Evolutionary conservation across 2,329 filamentous ascomycete species (phyloP).

Genomic region (Cadophora sp.): DNA sequence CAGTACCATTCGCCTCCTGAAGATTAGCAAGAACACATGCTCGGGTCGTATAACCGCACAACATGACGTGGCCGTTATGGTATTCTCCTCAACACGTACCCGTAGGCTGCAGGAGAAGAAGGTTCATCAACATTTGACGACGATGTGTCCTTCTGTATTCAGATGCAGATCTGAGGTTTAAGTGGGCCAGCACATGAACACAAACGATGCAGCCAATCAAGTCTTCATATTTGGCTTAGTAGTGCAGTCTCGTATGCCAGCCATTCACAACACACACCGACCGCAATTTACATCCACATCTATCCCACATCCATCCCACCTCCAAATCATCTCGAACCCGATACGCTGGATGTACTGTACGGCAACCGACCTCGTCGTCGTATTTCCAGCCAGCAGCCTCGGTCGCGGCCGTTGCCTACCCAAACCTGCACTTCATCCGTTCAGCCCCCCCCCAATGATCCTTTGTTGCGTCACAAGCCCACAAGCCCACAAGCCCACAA

Average conservation of each 20-base stretch:
- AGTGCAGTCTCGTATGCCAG: background rate
- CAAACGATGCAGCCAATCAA: slow-evolving; percentile 4
- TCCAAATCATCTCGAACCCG: no score
- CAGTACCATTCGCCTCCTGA: background rate
- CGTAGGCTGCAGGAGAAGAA: background rate
- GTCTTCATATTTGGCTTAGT: background rate
- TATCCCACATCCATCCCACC: background rate
- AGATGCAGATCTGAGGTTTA: background rate
- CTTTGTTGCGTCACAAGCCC: background rate
- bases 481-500: no score
- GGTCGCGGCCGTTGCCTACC: background rate
- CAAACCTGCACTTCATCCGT: slow-evolving; percentile 1
- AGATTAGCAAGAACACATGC: background rate
- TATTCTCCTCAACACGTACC: background rate
- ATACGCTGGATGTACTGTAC: slow-evolving; percentile 9
- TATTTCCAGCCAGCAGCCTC: background rate
- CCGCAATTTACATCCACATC: background rate
- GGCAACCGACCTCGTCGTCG: no score
- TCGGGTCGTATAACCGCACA: background rate
- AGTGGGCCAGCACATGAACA: background rate
- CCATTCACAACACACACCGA: background rate
- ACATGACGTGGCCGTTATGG: background rate
- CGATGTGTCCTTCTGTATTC: background rate
- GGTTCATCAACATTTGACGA: background rate
- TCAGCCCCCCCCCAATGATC: background rate